phyloP scores from a whole-genome alignment of 2,329 filamentous ascomycete genomes.

The Byssothecium circinans region DNA sequence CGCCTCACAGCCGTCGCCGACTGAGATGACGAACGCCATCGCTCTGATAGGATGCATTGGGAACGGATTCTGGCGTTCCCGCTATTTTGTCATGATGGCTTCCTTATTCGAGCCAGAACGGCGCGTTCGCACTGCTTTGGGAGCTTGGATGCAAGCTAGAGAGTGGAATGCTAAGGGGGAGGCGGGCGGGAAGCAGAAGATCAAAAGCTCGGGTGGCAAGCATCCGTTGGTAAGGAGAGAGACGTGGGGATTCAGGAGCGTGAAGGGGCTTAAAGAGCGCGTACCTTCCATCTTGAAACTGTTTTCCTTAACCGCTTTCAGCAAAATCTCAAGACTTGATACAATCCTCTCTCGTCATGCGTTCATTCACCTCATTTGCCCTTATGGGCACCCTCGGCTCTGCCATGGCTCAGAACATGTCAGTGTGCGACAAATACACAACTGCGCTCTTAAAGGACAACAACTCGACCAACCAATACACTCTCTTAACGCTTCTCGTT shows the following conservation, averaged over 20 bases:
- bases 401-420: slow-evolving; percentile 39
- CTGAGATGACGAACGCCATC: not conserved
- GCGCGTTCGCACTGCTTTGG: not conserved
- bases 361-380: slow-evolving; percentile 4
- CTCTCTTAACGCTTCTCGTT: slow-evolving; percentile 59
- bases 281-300: not conserved
- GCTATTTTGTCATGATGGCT: not conserved
- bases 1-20: not conserved
- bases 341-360: slow-evolving; percentile 3
- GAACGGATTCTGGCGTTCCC: not conserved
- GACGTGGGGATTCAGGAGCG: not conserved
- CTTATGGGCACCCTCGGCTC: slow-evolving; percentile 5
- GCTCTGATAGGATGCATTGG: not conserved
- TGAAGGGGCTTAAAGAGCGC: not conserved
- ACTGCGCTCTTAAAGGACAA: slow-evolving; percentile 61
- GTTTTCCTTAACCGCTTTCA: not conserved
- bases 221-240: not conserved
- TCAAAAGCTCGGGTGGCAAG: not conserved
- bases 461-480: slow-evolving; percentile 60
- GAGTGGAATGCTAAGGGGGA: not conserved
- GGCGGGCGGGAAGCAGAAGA: not conserved
- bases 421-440: slow-evolving; percentile 67
- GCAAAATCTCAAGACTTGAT: not conserved
- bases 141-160: not conserved
- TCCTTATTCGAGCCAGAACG: not conserved